Evolutionary conservation across 1,284 basidiomycete genomes (phyloP), one percentile per base, ranked within the genome.

Genomic region (Austroboletus niveus): DNA sequence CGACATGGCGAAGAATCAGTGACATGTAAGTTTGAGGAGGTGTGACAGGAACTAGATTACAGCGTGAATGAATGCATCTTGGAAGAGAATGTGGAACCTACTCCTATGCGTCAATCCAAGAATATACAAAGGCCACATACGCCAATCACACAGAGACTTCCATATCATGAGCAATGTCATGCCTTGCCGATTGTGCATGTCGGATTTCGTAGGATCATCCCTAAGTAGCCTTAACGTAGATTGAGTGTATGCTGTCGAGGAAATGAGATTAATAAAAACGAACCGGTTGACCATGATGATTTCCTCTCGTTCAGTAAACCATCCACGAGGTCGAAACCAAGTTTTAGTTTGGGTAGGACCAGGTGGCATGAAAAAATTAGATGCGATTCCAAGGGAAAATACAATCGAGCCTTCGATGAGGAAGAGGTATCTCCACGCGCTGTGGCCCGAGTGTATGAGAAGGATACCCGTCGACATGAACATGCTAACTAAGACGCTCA

Each of bases 401-500:
- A 83, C 85, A 15, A 82, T 40, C 12, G 72, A 58, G n/a, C 76
- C 81, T 66, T 84, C 82, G 12, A 84, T 69, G 14, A 84, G 71
- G 68, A 84, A 84, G 5, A 85, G 71, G 54, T 80, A 77, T 60
- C 84, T 69, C 82, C 82, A 84, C 10, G 81, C 82, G 17, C 72
- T 69, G 0, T 81, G 84, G 5, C 80, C 70, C 6, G 82, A 83
- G 10, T 81, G 73, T 57, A 89, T 72, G 34, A 74, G 70, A 27
- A 89, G 69, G 20, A 88, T 78, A 6, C 84, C 85, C 2, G 78
- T 80, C 1, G 82, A 83, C n/a, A 87, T 62, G 68, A 88, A 87
- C 4, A 79, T 78, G 52, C 77, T 75, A 15, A 82, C 53, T 47
- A 87, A 80, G 42, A 75, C 69, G 8, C 77, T 72, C 11, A 79